Evolutionary conservation across 805 yeast genomes (phyloP).

Genomic region (Pichia heedii): DNA sequence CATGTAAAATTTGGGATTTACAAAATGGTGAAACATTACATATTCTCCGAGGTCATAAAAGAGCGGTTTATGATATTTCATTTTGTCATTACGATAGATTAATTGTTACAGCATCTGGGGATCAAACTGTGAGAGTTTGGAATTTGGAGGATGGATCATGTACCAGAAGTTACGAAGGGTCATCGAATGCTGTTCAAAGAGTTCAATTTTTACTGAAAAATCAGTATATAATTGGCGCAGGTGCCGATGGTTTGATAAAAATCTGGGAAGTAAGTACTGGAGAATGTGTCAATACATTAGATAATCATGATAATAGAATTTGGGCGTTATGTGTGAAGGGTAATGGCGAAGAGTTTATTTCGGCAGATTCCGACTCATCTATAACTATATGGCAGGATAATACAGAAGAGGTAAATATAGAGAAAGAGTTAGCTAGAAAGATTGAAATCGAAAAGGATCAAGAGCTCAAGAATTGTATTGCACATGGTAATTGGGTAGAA

Average conservation of each 20-base stretch:
- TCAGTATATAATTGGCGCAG: slow-evolving; percentile 64
- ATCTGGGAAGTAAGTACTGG: slow-evolving; percentile 76
- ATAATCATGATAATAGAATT: slow-evolving; percentile 85
- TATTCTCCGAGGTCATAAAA: slow-evolving; percentile 77
- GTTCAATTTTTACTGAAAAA: slow-evolving; percentile 59
- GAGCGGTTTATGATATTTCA: slow-evolving; percentile 89
- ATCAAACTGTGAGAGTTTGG: slow-evolving; percentile 81
- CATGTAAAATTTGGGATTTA: slow-evolving; percentile 82
- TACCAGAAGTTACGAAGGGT: slow-evolving; percentile 83
- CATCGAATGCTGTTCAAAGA: slow-evolving; percentile 85
- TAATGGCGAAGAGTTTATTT: slow-evolving; percentile 61
- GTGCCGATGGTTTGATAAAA: slow-evolving; percentile 92
- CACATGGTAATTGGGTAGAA: slow-evolving; percentile 70
- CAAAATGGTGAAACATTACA: slow-evolving; percentile 84
- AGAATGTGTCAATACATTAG: slow-evolving; percentile 77
- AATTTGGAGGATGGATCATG: slow-evolving; percentile 70
- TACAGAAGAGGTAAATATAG: slow-evolving; percentile 59
- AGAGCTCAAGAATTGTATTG: slow-evolving; percentile 64
- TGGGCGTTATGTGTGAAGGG: slow-evolving; percentile 75
- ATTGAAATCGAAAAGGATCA: slow-evolving; percentile 79
- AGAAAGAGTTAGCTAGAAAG: slow-evolving; percentile 46
- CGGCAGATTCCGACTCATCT: slow-evolving; percentile 95
- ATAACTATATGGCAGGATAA: slow-evolving; percentile 84
- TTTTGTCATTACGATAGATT: slow-evolving; percentile 76
- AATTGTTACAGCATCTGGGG: slow-evolving; percentile 83